These are phyloP conservation scores for Schizophyllum commune DNA, from an alignment of 1,284 basidiomycete genomes.

Conservation along the genomic window DNA sequence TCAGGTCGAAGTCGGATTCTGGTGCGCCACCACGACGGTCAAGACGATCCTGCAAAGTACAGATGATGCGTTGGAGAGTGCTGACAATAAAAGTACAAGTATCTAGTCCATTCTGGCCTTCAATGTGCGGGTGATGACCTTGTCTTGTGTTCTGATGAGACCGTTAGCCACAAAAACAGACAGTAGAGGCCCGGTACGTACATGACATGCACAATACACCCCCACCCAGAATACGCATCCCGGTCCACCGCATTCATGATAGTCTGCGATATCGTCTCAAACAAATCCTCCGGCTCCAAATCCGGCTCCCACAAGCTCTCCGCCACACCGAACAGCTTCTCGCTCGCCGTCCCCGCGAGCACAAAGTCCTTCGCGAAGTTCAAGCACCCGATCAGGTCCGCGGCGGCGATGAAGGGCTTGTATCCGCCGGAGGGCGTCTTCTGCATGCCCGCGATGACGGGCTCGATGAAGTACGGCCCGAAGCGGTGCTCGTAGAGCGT, in stretches of 20 bases:
- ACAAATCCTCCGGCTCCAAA: constrained; percentile 92
- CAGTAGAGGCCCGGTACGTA: no score
- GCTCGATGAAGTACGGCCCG: constrained; percentile 96
- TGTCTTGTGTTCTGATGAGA: constrained; percentile 70
- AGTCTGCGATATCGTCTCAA: constrained; percentile 98
- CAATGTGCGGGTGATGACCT: constrained; percentile 77
- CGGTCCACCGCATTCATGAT: constrained; percentile 93
- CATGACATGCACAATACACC: constrained; percentile 93
- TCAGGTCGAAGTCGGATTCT: constrained; percentile 5
- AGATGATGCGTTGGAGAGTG: no score
- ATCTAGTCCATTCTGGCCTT: constrained; percentile 88
- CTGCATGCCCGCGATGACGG: constrained; percentile 89
- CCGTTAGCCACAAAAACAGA: background rate
- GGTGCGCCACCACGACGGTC: no score
- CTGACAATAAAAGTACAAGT: no score
- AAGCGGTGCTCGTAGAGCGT: constrained; percentile 98
- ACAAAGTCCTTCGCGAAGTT: constrained; percentile 97
- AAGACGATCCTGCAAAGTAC: no score
- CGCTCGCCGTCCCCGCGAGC: constrained; percentile 89
- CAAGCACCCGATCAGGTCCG: constrained; percentile 94
- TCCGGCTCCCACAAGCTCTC: constrained; percentile 99
- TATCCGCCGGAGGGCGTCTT: constrained; percentile 67
- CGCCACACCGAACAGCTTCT: constrained; percentile 95
- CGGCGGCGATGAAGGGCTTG: constrained; percentile 93
- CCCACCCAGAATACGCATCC: constrained; percentile 97